Evolutionary conservation across 1,139 yeast species (phyloP).

Genomic region (Debaryomyces subglobosus): DNA sequence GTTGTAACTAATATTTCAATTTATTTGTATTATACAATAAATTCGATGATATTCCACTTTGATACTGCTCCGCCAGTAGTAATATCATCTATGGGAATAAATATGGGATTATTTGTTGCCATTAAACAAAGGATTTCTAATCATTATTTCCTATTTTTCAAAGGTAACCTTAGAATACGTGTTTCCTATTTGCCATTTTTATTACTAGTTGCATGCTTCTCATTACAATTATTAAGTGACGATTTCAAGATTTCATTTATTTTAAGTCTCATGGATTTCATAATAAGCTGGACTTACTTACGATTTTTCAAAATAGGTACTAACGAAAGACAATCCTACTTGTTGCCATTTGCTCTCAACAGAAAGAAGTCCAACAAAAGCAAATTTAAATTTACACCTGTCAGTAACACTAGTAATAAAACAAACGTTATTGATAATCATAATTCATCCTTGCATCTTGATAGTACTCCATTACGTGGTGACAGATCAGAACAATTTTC

Average conservation of each 20-base stretch:
- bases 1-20: constrained; percentile 36
- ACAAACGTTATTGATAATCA: not conserved
- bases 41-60: constrained; percentile 29
- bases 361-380: constrained; percentile 25
- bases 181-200: constrained; percentile 45
- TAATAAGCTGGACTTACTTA: constrained; percentile 44
- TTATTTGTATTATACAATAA: constrained; percentile 38
- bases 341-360: constrained; percentile 38
- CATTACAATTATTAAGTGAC: constrained; percentile 29
- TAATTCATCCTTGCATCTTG: constrained; percentile 25
- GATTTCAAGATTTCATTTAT: constrained; percentile 32
- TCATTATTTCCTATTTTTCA: constrained; percentile 45
- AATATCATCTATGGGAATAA: constrained; percentile 38
- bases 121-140: constrained; percentile 48
- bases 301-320: constrained; percentile 45
- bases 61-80: constrained; percentile 44
- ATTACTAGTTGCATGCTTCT: constrained; percentile 20
- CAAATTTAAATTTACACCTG: constrained; percentile 11
- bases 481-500: constrained; percentile 49
- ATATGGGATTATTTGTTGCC: constrained; percentile 47
- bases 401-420: not conserved
- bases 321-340: constrained; percentile 45
- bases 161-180: constrained; percentile 41
- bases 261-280: constrained; percentile 33
- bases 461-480: constrained; percentile 29